Evolutionary conservation across 345 rosid genomes (phyloP), one percentile per base, ranked within the genome.

Genomic region (Hevea brasiliensis): DNA sequence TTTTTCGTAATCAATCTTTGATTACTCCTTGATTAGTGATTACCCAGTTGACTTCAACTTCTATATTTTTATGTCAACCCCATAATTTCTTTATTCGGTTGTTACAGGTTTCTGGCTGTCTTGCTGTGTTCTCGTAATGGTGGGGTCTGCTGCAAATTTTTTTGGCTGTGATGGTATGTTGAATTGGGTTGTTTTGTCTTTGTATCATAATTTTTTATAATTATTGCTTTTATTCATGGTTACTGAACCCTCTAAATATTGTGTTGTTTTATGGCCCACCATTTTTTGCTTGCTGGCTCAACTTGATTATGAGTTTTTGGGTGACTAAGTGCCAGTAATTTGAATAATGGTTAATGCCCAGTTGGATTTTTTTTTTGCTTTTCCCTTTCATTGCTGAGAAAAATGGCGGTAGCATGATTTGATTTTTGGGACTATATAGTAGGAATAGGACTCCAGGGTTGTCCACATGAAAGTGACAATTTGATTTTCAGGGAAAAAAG

Each of bases 11-110:
- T 15, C 23, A 4, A 61, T 6, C 6, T 51, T 58, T 42, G 37
- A 51, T 54, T 62, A 23, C 68, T 67, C 23, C 2, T 11, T 61
- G 54, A 71, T 81, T 75, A 6, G 14, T 60, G 59, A 72, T 83
- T 77, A 9, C 81, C 82, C 74, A 37, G 83, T 83, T 80, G 85
- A 86, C 87, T 77, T 77, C 54, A 66, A 78, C 76, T 59, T 21
- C 23, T 12, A 21, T 55, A 48, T 75, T 40, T 42, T 65, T 71
- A 48, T 71, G 81, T 81, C 87, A 77, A 79, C 73, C 69, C 75
- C 12, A 56, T 50, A 23, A 3, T 23, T 67, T 47, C 24, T 58
- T 68, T 70, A 58, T 75, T 51, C 50, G 73, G 78, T 41, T 51
- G 29, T 41, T 67, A 15, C 67, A 4, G 37, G 55, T 64, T 82